phyloP scores from a whole-genome alignment of 2,329 filamentous ascomycete genomes.

The Penicillium crustosum region DNA sequence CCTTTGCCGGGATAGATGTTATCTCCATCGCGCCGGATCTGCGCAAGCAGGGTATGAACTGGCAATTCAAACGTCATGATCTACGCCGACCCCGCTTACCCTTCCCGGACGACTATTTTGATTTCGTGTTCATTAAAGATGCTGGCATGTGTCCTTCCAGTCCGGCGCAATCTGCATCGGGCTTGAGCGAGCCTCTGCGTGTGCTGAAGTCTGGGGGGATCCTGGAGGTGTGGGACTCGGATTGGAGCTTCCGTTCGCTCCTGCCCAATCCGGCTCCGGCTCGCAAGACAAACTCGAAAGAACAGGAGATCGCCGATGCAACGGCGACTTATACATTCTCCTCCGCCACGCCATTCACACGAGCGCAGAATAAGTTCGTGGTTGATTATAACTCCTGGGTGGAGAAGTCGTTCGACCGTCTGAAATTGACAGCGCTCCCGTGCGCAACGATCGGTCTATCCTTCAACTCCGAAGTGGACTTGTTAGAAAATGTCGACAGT shows the following conservation, averaged over 20 bases:
- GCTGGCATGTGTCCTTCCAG: constrained; percentile 67
- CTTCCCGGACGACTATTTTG: constrained; percentile 76
- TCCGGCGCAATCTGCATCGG: constrained; percentile 52
- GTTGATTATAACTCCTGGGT: constrained; percentile 84
- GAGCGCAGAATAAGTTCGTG: constrained; percentile 77
- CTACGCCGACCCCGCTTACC: constrained; percentile 73
- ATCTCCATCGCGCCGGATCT: constrained; percentile 68
- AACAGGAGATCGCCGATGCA: constrained; percentile 62
- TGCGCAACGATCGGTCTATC: constrained; percentile 75
- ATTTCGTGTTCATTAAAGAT: constrained; percentile 87
- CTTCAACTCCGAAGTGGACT: constrained; percentile 76
- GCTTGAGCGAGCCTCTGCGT: constrained; percentile 73
- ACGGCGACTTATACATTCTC: constrained; percentile 82
- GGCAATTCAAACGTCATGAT: constrained; percentile 87
- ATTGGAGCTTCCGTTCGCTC: constrained; percentile 79
- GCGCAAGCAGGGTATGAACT: constrained; percentile 73
- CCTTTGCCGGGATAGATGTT: constrained; percentile 81
- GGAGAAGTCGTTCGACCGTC: constrained; percentile 68
- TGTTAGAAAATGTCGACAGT: constrained; percentile 66
- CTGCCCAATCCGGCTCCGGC: constrained; percentile 70
- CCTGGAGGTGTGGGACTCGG: constrained; percentile 86
- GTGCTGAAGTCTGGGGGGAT: constrained; percentile 74
- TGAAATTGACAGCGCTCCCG: constrained; percentile 70
- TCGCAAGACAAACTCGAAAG: constrained; percentile 58
- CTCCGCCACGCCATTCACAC: constrained; percentile 76